phyloP scores from a whole-genome alignment of 2,329 filamentous ascomycete species.

The Xylaria digitata region DNA sequence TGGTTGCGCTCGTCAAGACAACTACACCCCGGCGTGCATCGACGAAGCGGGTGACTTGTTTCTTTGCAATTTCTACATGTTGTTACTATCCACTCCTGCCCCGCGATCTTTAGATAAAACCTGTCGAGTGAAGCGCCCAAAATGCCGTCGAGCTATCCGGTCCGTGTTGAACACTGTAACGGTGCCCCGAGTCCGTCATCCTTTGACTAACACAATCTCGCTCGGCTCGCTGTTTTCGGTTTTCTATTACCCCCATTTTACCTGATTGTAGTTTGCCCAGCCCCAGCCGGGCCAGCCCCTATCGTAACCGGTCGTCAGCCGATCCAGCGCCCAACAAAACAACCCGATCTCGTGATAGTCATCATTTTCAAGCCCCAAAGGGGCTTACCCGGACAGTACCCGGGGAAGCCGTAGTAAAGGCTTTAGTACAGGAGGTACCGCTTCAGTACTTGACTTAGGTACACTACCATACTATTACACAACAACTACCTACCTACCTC shows the following conservation, averaged over 20 bases:
- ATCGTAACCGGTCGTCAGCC: conserved; percentile 45
- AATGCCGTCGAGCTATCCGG: conserved; percentile 30
- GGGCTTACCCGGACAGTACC: conserved; percentile 35
- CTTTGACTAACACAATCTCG: conserved; percentile 40
- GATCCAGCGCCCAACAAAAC: conserved; percentile 47
- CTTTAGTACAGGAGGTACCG: neutral
- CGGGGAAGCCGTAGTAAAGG: conserved; percentile 26
- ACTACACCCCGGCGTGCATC: conserved; percentile 31
- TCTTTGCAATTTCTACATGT: conserved; percentile 17
- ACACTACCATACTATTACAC: neutral
- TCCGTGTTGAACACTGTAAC: conserved; percentile 37
- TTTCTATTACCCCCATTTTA: conserved; percentile 50
- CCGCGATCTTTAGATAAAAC: conserved; percentile 25
- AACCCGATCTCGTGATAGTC: conserved; percentile 45
- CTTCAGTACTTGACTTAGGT: conserved; percentile 3
- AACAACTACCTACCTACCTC: too few species aligned
- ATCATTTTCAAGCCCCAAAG: conserved; percentile 33
- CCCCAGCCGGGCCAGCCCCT: conserved; percentile 36
- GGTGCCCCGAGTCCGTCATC: conserved; percentile 29
- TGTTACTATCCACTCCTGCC: conserved; percentile 26
- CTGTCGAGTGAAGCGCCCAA: conserved; percentile 8
- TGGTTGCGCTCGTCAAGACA: conserved; percentile 30
- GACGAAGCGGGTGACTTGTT: conserved; percentile 32
- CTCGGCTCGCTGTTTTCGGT: conserved; percentile 39
- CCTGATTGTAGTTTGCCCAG: conserved; percentile 48